Conservation (phyloP, 2,329 filamentous ascomycete species). For the Cercospora sojina region DNA sequence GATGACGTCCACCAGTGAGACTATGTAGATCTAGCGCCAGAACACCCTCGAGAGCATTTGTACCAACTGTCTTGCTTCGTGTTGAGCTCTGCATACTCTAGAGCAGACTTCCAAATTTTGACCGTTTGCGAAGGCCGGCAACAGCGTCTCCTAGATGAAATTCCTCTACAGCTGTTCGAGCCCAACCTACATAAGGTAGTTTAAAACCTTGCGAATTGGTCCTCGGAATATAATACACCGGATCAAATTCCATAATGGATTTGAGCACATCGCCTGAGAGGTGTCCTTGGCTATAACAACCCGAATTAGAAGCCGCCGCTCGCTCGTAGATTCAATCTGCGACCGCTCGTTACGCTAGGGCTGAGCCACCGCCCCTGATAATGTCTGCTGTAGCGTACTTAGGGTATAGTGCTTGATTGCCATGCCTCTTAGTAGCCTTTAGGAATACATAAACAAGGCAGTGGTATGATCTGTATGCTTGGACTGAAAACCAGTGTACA, state of each 20-base stretch:
- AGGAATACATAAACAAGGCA: slow-evolving; percentile 1
- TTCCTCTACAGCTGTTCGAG: slow-evolving; percentile 1
- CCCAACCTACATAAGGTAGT: background rate
- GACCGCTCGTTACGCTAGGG: background rate
- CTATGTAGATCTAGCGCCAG: background rate
- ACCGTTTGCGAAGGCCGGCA: background rate
- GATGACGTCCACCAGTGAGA: background rate
- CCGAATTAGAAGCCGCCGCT: background rate
- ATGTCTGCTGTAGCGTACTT: background rate
- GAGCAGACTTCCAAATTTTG: slow-evolving; percentile 1
- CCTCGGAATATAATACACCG: background rate
- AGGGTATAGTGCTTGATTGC: background rate
- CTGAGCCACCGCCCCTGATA: background rate
- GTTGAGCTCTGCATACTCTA: background rate
- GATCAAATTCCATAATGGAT: background rate
- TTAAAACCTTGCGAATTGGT: background rate
- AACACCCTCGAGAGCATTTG: slow-evolving; percentile 1
- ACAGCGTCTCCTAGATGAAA: background rate
- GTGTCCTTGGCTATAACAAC: slow-evolving; percentile 1
- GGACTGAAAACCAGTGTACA: slow-evolving; percentile 58
- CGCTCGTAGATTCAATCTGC: background rate
- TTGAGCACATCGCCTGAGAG: background rate
- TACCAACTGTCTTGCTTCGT: slow-evolving; percentile 1
- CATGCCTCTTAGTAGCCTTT: background rate
- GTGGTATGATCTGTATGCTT: background rate